phyloP scores from a whole-genome alignment of 2,329 filamentous ascomycete species.

The Trichophyton schoenleinii region DNA sequence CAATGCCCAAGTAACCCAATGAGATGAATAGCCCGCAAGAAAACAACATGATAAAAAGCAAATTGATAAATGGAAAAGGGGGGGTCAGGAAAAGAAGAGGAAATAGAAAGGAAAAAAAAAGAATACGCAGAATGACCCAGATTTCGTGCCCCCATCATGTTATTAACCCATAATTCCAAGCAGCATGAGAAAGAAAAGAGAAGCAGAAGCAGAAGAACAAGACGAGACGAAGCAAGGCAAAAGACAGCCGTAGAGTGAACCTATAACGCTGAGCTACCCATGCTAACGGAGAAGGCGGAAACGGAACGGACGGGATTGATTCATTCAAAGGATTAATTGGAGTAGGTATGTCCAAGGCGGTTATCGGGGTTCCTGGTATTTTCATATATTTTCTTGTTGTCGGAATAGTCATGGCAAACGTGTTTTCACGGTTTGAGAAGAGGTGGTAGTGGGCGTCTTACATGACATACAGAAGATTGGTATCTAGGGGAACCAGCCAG shows the following conservation, averaged over 20 bases:
- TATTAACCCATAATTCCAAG: conserved; percentile 1
- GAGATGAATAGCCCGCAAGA: neutral
- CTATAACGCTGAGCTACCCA: conserved; percentile 2
- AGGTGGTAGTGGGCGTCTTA: conserved; percentile 22
- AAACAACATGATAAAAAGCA: neutral
- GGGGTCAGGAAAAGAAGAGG: neutral
- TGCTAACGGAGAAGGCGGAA: neutral
- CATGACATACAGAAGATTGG: conserved; percentile 56
- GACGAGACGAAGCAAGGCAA: neutral
- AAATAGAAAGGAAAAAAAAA: neutral
- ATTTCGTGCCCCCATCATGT: neutral
- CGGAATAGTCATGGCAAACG: conserved; percentile 1
- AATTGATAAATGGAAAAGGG: neutral
- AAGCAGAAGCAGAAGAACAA: neutral
- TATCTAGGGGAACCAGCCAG: conserved; percentile 36
- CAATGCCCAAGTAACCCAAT: conserved; percentile 2
- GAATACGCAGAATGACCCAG: neutral
- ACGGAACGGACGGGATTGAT: neutral
- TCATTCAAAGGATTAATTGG: neutral
- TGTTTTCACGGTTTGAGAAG: neutral
- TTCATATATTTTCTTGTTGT: neutral
- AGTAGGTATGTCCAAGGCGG: neutral
- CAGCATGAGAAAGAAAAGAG: neutral
- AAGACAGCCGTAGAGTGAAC: neutral
- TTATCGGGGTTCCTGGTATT: neutral